A percentile compares a stretch with the other conserved stretches of the same genome.
phyloP scores from a whole-genome alignment of 176 grass and related monocot species.

The Thalia dealbata region DNA sequence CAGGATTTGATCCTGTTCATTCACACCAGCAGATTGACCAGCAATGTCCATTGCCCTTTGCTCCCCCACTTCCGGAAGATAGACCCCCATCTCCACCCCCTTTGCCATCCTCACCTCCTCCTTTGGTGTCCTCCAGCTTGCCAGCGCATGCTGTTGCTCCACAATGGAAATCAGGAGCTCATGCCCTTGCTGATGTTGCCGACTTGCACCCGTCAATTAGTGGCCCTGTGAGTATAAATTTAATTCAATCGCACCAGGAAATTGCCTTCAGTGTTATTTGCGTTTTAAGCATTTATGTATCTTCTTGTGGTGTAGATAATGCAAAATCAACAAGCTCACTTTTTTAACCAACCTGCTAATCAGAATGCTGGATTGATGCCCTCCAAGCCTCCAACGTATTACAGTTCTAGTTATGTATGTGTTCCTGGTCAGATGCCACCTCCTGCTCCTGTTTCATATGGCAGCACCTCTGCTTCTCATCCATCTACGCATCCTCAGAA shows the following conservation, averaged over 20 bases:
- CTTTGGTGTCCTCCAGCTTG: conserved; percentile 18
- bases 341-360: conserved; percentile 28
- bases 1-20: conserved; percentile 18
- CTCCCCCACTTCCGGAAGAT: conserved; percentile 70
- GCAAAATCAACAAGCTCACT: conserved; percentile 44
- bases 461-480: conserved; percentile 28
- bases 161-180: conserved; percentile 17
- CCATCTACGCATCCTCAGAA: conserved; percentile 44
- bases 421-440: conserved; percentile 48
- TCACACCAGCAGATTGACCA: conserved; percentile 19
- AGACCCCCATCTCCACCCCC: conserved; percentile 82
- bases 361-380: conserved; percentile 30
- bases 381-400: conserved; percentile 33
- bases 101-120: conserved; percentile 81
- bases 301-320: conserved; percentile 63
- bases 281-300: conserved; percentile 15
- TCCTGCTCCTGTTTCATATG: conserved; percentile 34
- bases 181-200: conserved; percentile 26
- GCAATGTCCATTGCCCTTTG: conserved; percentile 15
- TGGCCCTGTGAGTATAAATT: conserved; percentile 33
- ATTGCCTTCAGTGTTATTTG: conserved; percentile 7
- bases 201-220: conserved; percentile 19
- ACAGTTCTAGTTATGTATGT: conserved; percentile 44
- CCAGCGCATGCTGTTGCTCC: background rate
- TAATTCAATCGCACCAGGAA: conserved; percentile 8